Conservation (phyloP, 2,329 filamentous ascomycete species). For the Ascochyta pisi region DNA sequence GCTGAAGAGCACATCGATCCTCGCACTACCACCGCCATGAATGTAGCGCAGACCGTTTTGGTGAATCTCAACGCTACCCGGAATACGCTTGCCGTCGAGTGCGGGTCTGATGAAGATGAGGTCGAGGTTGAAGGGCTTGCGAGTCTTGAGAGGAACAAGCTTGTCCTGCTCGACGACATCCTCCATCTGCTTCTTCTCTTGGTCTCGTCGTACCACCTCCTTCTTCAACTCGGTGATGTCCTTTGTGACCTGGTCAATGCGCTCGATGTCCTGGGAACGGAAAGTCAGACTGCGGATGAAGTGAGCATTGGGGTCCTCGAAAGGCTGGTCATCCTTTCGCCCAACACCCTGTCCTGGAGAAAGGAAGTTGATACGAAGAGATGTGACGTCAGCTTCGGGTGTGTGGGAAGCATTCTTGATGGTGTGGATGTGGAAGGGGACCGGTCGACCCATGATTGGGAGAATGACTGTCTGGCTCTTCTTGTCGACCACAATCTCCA, state of each 20-base stretch:
- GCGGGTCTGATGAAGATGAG: conserved; percentile 96
- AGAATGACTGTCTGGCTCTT: conserved; percentile 91
- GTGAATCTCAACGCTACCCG: conserved; percentile 95
- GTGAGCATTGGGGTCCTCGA: conserved; percentile 94
- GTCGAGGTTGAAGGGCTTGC: conserved; percentile 86
- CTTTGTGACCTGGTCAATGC: conserved; percentile 88
- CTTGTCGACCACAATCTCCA: conserved; percentile 87
- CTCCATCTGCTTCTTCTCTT: conserved; percentile 99
- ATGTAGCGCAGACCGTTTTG: conserved; percentile 96
- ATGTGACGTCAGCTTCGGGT: conserved; percentile 92
- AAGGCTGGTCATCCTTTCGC: conserved; percentile 95
- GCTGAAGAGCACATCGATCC: conserved; percentile 93
- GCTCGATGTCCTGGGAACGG: conserved; percentile 84
- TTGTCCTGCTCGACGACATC: conserved; percentile 99
- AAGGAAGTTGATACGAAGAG: conserved; percentile 94
- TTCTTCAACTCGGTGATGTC: conserved; percentile 98
- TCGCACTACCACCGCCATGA: conserved; percentile 78
- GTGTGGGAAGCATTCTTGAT: conserved; percentile 99
- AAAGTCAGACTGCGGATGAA: conserved; percentile 97
- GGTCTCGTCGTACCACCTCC: conserved; percentile 87
- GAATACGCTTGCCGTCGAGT: conserved; percentile 95
- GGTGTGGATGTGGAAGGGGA: conserved; percentile 96
- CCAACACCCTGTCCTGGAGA: conserved; percentile 97
- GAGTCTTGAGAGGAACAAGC: conserved; percentile 90
- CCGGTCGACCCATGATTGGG: conserved; percentile 95